Percentiles rank a stretch among this genome's conserved stretches.
These are phyloP conservation scores for Xerocomus nothofagi DNA, from an alignment of 1,284 basidiomycete genomes.

Conservation along the genomic window DNA sequence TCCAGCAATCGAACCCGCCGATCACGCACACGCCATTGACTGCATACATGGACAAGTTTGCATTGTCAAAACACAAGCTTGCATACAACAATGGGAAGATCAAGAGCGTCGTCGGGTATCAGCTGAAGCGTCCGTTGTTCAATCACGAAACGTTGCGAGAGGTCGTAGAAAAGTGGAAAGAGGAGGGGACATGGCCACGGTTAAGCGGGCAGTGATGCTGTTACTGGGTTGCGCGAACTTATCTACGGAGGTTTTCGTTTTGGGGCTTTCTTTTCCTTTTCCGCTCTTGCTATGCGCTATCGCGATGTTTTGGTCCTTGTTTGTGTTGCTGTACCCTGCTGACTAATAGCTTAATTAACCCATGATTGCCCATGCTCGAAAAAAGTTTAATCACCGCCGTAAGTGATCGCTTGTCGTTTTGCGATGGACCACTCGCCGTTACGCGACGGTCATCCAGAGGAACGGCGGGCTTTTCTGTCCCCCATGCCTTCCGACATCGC, in stretches of 20 bases:
- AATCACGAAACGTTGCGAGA: slow-evolving; percentile 65
- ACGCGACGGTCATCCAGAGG: slow-evolving; percentile 12
- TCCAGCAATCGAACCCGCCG: slow-evolving; percentile 70
- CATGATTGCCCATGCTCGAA: no score
- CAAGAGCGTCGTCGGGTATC: slow-evolving; percentile 74
- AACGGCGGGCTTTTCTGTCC: neutral
- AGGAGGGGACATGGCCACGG: slow-evolving; percentile 72
- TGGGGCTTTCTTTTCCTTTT: slow-evolving; percentile 16
- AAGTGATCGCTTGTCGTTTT: no score
- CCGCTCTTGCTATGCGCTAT: slow-evolving; percentile 7
- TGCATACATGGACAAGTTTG: slow-evolving; percentile 81
- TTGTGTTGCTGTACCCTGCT: slow-evolving; percentile 19
- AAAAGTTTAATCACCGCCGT: no score
- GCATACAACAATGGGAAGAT: slow-evolving; percentile 69
- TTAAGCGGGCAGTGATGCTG: slow-evolving; percentile 25
- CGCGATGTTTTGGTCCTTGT: slow-evolving; percentile 6
- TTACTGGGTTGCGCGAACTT: neutral
- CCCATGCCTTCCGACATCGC: slow-evolving; percentile 22
- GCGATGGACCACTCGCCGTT: no score
- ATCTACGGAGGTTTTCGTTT: slow-evolving; percentile 19
- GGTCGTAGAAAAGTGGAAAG: slow-evolving; percentile 77
- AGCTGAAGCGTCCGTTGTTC: slow-evolving; percentile 63
- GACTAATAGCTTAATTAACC: slow-evolving; percentile 22
- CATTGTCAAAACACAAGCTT: slow-evolving; percentile 64
- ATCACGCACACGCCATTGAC: slow-evolving; percentile 74